A percentile compares a stretch with the other conserved stretches of the same genome.
Evolutionary conservation across 1,284 basidiomycete genomes (phyloP).

Genomic region (Austropuccinia psidii): DNA sequence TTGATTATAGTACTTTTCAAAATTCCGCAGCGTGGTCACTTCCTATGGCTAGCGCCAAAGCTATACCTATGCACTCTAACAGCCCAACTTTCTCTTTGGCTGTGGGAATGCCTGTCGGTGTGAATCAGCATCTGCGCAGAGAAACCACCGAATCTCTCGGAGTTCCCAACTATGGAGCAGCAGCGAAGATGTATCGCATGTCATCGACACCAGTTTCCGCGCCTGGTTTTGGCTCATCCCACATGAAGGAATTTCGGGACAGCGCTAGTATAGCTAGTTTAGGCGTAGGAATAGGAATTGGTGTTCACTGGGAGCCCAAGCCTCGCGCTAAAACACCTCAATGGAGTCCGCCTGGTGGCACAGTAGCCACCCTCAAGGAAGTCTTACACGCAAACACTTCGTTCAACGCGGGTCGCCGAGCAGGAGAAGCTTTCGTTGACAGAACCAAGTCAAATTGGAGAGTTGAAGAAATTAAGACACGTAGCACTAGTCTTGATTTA

Average conservation of each 20-base stretch:
- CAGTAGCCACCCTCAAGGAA: neutral
- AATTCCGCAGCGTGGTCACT: neutral
- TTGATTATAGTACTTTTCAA: neutral
- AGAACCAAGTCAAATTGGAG: constrained; percentile 34
- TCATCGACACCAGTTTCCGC: constrained; percentile 17
- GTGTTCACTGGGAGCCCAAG: constrained; percentile 23
- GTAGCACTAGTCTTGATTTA: neutral
- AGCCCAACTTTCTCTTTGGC: neutral
- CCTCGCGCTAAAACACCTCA: constrained; percentile 5
- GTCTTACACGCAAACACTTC: too few species aligned
- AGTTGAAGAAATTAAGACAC: neutral
- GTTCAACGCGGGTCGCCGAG: neutral
- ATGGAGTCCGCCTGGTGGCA: constrained; percentile 16
- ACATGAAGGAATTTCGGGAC: constrained; percentile 15
- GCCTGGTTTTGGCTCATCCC: constrained; percentile 3
- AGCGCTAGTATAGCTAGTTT: constrained; percentile 9
- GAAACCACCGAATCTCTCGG: constrained; percentile 23
- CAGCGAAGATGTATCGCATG: constrained; percentile 20
- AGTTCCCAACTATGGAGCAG: neutral
- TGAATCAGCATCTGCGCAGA: constrained; percentile 14
- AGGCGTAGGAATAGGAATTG: constrained; percentile 23
- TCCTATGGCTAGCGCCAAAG: neutral
- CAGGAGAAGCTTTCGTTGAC: neutral
- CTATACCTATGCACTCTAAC: neutral
- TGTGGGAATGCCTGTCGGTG: constrained; percentile 1